These are phyloP conservation scores for Pythium brassicae DNA, from an alignment of 352 stramenopile genomes.

Conservation along the genomic window DNA sequence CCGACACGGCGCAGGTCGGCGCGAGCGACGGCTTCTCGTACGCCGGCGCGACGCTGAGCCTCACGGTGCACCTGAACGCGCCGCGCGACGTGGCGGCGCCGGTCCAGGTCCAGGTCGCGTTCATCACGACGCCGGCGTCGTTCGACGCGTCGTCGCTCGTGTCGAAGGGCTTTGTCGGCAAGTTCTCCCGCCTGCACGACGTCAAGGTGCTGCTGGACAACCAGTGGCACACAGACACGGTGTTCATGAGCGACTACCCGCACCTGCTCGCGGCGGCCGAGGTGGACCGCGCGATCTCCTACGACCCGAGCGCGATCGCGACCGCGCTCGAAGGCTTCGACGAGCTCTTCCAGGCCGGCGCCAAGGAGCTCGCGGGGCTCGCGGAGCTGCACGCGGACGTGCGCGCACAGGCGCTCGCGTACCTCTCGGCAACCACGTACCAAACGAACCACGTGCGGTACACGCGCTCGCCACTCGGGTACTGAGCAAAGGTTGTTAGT, in stretches of 20 bases:
- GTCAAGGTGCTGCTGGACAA: conserved; percentile 28
- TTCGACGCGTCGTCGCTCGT: conserved; percentile 10
- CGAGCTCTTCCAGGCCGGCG: conserved; percentile 5
- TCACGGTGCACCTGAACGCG: conserved; percentile 15
- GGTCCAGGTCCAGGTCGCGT: conserved; percentile 10
- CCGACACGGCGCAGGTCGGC: not conserved
- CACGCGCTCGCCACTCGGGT: not conserved
- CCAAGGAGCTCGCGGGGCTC: conserved; percentile 12
- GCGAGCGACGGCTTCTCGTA: conserved; percentile 17
- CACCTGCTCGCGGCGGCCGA: conserved; percentile 18
- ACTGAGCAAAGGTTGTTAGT: not conserved
- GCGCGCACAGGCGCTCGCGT: conserved; percentile 16
- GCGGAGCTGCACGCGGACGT: conserved; percentile 9
- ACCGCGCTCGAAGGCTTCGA: conserved; percentile 13
- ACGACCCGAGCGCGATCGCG: conserved; percentile 15
- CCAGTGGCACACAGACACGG: conserved; percentile 21
- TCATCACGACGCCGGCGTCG: conserved; percentile 8
- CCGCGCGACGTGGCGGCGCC: conserved; percentile 1
- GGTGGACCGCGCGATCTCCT: conserved; percentile 18
- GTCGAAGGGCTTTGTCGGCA: conserved; percentile 16
- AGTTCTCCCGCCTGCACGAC: conserved; percentile 22
- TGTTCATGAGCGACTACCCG: conserved; percentile 26
- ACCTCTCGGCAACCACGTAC: conserved; percentile 12
- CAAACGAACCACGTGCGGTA: conserved; percentile 6
- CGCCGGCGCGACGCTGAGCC: conserved; percentile 17